A percentile compares a stretch with the other conserved stretches of the same genome.
Evolutionary conservation across 2,329 filamentous ascomycete species (phyloP).

Genomic region (Arthrobotrys musiformis): DNA sequence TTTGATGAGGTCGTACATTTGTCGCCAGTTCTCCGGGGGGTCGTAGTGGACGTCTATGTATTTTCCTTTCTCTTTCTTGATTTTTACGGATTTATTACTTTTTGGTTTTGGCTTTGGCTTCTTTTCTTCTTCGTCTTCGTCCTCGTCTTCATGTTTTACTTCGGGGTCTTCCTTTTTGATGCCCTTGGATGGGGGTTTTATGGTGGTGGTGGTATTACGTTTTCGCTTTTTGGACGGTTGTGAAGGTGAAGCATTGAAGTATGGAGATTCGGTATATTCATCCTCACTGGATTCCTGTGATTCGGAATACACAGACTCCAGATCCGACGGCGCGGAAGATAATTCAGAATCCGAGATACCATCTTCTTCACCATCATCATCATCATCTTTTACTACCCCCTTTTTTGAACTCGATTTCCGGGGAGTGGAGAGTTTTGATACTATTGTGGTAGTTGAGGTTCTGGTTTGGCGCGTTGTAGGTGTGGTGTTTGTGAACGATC

Average conservation of each 20-base stretch:
- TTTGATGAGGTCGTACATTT: constrained; percentile 79
- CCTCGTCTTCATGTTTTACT: constrained; percentile 1
- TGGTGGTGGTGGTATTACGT: neutral
- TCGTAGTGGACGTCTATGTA: constrained; percentile 45
- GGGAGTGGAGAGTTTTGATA: constrained; percentile 40
- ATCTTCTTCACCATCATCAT: neutral
- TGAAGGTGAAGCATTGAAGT: constrained; percentile 31
- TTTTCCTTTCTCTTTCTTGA: constrained; percentile 63
- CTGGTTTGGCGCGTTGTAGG: constrained; percentile 35
- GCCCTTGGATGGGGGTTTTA: neutral
- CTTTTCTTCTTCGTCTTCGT: neutral
- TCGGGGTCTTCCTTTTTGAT: neutral
- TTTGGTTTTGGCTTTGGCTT: constrained; percentile 12
- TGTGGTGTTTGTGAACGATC: constrained; percentile 47
- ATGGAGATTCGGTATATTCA: constrained; percentile 48
- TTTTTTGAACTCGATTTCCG: constrained; percentile 4
- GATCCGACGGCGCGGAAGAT: constrained; percentile 52
- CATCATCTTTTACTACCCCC: neutral
- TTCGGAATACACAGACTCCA: constrained; percentile 47
- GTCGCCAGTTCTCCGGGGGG: constrained; percentile 83
- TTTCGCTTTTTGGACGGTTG: constrained; percentile 46
- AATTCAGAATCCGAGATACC: constrained; percentile 32
- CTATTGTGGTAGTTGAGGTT: constrained; percentile 28
- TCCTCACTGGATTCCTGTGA: constrained; percentile 34
- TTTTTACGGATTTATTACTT: constrained; percentile 58